Percentiles rank a stretch among this genome's conserved stretches.
Conservation (phyloP, 495 filamentous ascomycete genomes). For the Hyaloscypha hepaticicola region DNA sequence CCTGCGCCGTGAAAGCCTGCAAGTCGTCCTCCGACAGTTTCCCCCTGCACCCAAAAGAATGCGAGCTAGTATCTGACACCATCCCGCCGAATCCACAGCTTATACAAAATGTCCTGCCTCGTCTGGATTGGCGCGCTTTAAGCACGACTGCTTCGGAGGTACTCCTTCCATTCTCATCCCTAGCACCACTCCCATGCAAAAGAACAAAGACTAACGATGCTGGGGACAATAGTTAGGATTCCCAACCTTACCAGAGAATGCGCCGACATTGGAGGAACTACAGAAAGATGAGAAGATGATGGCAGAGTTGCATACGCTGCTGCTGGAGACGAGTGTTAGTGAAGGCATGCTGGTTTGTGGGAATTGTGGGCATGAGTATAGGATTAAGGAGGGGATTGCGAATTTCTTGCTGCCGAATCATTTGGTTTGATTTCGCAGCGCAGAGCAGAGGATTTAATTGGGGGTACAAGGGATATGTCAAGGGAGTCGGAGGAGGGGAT, state of each 20-base stretch:
- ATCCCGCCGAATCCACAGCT: conserved; percentile 76
- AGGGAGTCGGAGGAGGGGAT: too few species aligned
- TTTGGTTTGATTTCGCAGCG: conserved; percentile 69
- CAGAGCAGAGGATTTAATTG: too few species aligned
- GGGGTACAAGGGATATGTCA: too few species aligned
- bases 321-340: conserved; percentile 86
- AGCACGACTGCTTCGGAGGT: conserved; percentile 77
- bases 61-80: conserved; percentile 80
- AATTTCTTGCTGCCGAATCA: conserved; percentile 95
- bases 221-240: conserved; percentile 68
- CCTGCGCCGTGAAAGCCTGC: conserved; percentile 93
- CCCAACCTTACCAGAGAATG: conserved; percentile 63
- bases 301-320: conserved; percentile 73
- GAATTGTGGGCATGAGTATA: conserved; percentile 89
- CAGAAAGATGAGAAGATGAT: conserved; percentile 62
- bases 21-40: conserved; percentile 74
- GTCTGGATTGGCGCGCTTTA: conserved; percentile 85
- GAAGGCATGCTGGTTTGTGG: conserved; percentile 89
- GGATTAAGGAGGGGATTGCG: conserved; percentile 89
- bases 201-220: background rate
- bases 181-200: background rate
- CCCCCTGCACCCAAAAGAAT: conserved; percentile 87
- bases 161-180: conserved; percentile 23
- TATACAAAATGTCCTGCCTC: conserved; percentile 76
- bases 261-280: conserved; percentile 59